phyloP scores from a whole-genome alignment of 2,329 filamentous ascomycete species.

The Fusarium anguioides region DNA sequence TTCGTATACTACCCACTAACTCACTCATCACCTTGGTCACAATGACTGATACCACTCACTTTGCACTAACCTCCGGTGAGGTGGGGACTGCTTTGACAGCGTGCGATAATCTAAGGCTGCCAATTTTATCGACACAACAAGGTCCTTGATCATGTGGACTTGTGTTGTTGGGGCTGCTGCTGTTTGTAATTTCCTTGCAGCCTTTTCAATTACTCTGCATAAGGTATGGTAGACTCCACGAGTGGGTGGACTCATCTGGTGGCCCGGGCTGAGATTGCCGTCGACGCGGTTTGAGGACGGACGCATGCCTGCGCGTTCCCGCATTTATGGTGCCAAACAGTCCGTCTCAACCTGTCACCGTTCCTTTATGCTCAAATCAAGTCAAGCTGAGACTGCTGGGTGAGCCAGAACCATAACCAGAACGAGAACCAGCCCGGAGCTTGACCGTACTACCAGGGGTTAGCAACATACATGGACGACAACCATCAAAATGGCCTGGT shows the following conservation, averaged over 20 bases:
- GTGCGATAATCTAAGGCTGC: conserved; percentile 23
- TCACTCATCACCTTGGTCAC: neutral
- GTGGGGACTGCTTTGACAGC: conserved; percentile 30
- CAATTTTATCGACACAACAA: conserved; percentile 38
- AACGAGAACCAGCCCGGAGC: conserved; percentile 3
- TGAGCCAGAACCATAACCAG: neutral
- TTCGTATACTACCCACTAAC: neutral
- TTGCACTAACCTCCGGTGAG: conserved; percentile 40
- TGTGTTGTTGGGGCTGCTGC: conserved; percentile 20
- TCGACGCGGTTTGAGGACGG: conserved; percentile 44
- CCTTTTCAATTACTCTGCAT: conserved; percentile 28
- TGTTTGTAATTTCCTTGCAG: conserved; percentile 35
- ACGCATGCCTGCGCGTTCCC: conserved; percentile 36
- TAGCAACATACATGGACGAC: conserved; percentile 14
- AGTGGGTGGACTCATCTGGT: conserved; percentile 20
- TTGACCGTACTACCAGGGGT: conserved; percentile 21
- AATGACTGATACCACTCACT: conserved; percentile 2
- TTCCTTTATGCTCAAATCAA: conserved; percentile 34
- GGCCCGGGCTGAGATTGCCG: conserved; percentile 46
- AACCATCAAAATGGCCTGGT: conserved; percentile 28
- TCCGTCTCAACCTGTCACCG: conserved; percentile 44
- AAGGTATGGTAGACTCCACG: conserved; percentile 17
- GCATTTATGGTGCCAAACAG: conserved; percentile 35
- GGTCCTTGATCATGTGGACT: conserved; percentile 27
- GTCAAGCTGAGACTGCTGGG: conserved; percentile 32